Percentiles rank a stretch among this genome's conserved stretches.
Evolutionary conservation across 2,329 filamentous ascomycete species (phyloP).

Genomic region (Pyrenochaeta sp.): DNA sequence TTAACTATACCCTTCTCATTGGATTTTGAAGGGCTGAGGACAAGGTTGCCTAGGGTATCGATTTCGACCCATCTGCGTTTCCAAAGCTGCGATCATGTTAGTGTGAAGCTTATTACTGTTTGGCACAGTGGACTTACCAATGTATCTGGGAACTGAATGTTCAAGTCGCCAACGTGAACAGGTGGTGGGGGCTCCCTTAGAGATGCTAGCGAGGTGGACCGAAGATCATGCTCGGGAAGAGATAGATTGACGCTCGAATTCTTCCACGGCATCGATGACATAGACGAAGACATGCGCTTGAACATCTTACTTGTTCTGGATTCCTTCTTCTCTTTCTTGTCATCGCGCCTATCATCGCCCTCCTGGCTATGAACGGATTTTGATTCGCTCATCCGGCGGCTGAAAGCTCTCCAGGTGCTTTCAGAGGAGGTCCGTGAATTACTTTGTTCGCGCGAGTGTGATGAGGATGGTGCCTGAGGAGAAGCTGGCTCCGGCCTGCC

Average conservation of each 20-base stretch:
- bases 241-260: constrained; percentile 52
- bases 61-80: constrained; percentile 90
- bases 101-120: background rate
- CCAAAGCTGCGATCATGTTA: constrained; percentile 69
- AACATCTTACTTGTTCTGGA: constrained; percentile 69
- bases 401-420: constrained; percentile 49
- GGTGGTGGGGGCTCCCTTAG: constrained; percentile 60
- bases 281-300: constrained; percentile 71
- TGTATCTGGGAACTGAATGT: constrained; percentile 96
- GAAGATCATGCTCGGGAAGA: constrained; percentile 50
- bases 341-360: constrained; percentile 51
- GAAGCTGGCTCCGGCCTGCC: constrained; percentile 43
- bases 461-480: constrained; percentile 37
- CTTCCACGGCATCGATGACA: constrained; percentile 62
- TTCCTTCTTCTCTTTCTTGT: constrained; percentile 62
- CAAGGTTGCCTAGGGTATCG: constrained; percentile 82
- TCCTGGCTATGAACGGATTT: constrained; percentile 42
- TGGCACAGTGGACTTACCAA: constrained; percentile 58
- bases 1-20: constrained; percentile 72
- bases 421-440: constrained; percentile 50
- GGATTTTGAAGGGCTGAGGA: constrained; percentile 75
- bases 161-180: constrained; percentile 84
- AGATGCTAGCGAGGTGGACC: constrained; percentile 35
- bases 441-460: constrained; percentile 42
- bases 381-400: constrained; percentile 49